Conservation (phyloP, 1,284 basidiomycete species). For the Rhodotorula sp. region DNA sequence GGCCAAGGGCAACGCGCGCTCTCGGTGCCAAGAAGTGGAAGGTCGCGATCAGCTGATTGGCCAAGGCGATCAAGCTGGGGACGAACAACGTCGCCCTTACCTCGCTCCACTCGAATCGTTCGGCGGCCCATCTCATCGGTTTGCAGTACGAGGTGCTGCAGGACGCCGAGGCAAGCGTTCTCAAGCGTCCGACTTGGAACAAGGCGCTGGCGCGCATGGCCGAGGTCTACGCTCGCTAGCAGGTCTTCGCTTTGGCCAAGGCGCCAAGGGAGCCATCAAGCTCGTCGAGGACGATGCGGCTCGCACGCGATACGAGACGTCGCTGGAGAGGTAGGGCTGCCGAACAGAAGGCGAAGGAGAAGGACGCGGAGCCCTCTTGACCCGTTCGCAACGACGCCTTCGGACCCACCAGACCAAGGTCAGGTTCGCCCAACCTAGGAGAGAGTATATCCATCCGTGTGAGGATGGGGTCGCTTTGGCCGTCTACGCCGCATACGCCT, state of each 20-base stretch:
- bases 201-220: conserved; percentile 3
- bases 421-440: too few species aligned
- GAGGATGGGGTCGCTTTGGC: too few species aligned
- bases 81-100: background rate
- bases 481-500: too few species aligned
- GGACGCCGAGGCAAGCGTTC: background rate
- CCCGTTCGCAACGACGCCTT: too few species aligned
- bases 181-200: background rate
- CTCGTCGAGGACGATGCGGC: background rate
- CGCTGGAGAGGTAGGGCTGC: background rate
- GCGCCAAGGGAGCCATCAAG: background rate
- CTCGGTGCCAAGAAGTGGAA: background rate
- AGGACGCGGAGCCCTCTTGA: too few species aligned
- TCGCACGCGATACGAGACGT: background rate
- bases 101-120: background rate
- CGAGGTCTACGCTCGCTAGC: background rate
- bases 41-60: background rate
- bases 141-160: background rate
- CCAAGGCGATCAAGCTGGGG: background rate
- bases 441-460: too few species aligned
- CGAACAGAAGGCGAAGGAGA: background rate
- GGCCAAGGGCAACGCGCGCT: background rate
- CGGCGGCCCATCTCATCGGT: background rate
- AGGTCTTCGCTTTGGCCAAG: background rate
- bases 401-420: too few species aligned